Evolutionary conservation across 192 early-diverging fungal genomes (phyloP), one percentile per base, ranked within the genome.

Genomic region (Phlyctochytrium bullatum): DNA sequence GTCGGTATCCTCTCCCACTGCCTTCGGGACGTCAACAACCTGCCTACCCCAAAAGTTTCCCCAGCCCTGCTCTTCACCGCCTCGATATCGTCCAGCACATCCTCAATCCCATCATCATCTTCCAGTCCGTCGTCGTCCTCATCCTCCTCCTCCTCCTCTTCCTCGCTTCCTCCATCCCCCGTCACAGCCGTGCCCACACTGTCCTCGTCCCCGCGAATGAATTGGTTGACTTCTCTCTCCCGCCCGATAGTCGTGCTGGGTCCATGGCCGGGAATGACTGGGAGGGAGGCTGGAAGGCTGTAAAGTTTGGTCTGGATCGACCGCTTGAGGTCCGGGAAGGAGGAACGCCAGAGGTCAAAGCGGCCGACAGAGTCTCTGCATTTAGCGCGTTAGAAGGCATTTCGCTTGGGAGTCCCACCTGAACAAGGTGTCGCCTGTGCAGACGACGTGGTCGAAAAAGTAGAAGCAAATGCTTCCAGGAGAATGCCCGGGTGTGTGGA

Each of bases 291-390:
- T 20, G 54, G 54, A 25, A 57, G 54, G 6, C 12, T 20, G 54
- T 57, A 57, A 25, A 57, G 54, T 6, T 57, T 14, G 12, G 4
- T 57, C 25, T 25, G 16, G 27, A 57, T 57, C 14, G 54, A 57
- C 14, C 27, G 10, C 27, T 57, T 57, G 12, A 57, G 54, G 27
- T 10, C 10, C 12, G 10, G 10, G 27, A 24, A 57, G 27, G 12
- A 10, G 20, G 20, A 14, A 25, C 54, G 20, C 54, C 54, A 57
- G 27, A 57, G 54, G 27, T 57, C 54, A 27, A 14, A 25, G 10
- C 54, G 10, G 54, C 54, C 54, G 54, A 57, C 54, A 6, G 54
- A 57, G 40, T 47, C 40, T 47, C 40, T 47, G 40, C 40, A 47
- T 14, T 47, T 47, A 47, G 40, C 40, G 6, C 40, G 6, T 6